Base-by-base conservation (phyloP, 1,139 yeast species). In the Suhomyces kunorum region DNA sequence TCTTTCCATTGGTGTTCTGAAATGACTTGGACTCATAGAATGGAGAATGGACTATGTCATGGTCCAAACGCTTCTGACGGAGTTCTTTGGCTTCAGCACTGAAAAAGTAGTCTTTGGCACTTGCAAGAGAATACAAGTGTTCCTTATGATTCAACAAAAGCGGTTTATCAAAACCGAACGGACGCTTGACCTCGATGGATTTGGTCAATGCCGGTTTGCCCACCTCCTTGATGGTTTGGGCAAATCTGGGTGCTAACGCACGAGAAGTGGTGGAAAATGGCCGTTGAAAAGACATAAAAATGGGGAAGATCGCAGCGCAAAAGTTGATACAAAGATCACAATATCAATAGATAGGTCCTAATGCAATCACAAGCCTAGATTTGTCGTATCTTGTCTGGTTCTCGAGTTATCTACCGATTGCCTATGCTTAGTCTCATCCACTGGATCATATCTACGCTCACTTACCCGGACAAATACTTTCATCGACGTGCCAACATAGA, bases 1-100 rank as follows among this genome's bases (percentile, higher is more conserved):
- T 73, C 64, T 89, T 88, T 25, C 98, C 98, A 32, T 81, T 78
- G 3, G 94, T 86, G 51, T 83, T 83, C 38, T 84, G 71, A 58
- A 82, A 90, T 1, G 87, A 81, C 55, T 87, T 84, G 50, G 88
- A 74, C 51, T 89, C 95, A 53, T 84, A 83, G 70, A 88, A 81
- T 18, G 94, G 89, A n/a, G 96, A 86, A 54, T 84, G 87, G 27
- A 87, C 80, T 49, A 89, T 76, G 59, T 89, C 97, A 44, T 80
- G 76, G 54, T 87, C 89, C 44, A 87, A 65, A 45, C 68, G 64
- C 46, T 61, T 58, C 43, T 69, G 74, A 72, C 88, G 63, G 60
- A 76, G 50, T 71, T 82, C 73, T 67, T 76, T 64, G 42, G 74
- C 64, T 60, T 75, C 71, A 4, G 55, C 47, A 32, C 71, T 60